Base-by-base conservation (phyloP, 148 eudicot genomes). In the Chenopodium formosanum region DNA sequence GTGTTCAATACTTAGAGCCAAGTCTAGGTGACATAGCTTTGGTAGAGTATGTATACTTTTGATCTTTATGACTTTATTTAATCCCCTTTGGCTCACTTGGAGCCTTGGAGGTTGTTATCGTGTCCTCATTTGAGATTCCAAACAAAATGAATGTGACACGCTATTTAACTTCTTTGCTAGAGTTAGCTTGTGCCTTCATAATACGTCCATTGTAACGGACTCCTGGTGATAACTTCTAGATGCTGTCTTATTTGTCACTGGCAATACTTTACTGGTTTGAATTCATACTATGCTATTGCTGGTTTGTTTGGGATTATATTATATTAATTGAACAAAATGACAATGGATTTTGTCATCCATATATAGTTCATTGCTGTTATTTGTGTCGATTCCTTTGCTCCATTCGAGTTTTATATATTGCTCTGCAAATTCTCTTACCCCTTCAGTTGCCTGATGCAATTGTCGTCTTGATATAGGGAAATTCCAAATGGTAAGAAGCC, bases 401-500 rank as follows among this genome's bases (percentile, higher is more conserved):
- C 63, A 74, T 48, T 31, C 7, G 10, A 74, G 1, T 10, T 6
- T 66, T 44, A 12, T 78, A 17, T 8, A 48, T 29, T 9, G 27
- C 71, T 23, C 29, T 1, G 5, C 29, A 4, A 7, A 20, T 22
- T 62, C 11, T 62, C 34, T 67, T 50, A 56, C 19, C 17, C 22
- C 70, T 29, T 60, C 13, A 31, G 40, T 68, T 75, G 52, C 63
- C 56, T 23, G 50, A 70, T 47, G 20, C 25, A 14, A 34, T 29
- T 67, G 40, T 34, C 71, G 40, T 65, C 69, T 80, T 44, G 25
- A 68, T 86, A 64, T 56, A 86, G 88, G 84, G 84, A 83, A 31
- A 75, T 34, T 16, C 73, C 75, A 16, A 81, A 81, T 31, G 84
- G 74, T 1, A 83, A 78, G 40, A 85, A 81, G 73, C 85, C 88